phyloP scores from a whole-genome alignment of 2,329 filamentous ascomycete genomes.

The Dothistroma septosporum region DNA sequence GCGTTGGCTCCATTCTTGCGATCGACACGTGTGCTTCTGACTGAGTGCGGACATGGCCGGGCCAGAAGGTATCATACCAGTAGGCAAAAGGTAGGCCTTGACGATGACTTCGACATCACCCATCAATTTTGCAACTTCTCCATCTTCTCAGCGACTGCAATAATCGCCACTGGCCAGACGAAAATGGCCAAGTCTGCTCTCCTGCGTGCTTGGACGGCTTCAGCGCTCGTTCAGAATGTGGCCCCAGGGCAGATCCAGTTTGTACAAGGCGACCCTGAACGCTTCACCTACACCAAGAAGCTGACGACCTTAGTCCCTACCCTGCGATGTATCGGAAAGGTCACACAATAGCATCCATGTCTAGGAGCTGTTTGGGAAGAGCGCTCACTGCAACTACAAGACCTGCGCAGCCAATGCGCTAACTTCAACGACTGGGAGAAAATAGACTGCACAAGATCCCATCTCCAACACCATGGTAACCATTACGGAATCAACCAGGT shows the following conservation, averaged over 20 bases:
- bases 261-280: slow-evolving; percentile 8
- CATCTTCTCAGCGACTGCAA: neutral
- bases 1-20: neutral
- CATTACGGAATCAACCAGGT: too few relatives aligned
- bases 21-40: neutral
- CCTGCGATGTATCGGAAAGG: slow-evolving; percentile 12
- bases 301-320: slow-evolving; percentile 8
- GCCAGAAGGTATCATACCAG: neutral
- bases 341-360: slow-evolving; percentile 10
- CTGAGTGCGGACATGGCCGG: neutral
- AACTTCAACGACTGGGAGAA: too few relatives aligned
- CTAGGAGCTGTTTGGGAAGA: slow-evolving; percentile 11
- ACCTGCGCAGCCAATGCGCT: too few relatives aligned
- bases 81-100: neutral
- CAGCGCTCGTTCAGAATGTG: neutral
- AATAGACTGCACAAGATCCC: too few relatives aligned
- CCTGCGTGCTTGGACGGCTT: neutral
- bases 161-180: neutral
- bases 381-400: slow-evolving; percentile 6
- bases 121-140: neutral
- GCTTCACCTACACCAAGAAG: slow-evolving; percentile 10
- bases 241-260: neutral
- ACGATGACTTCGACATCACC: neutral
- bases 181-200: neutral
- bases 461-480: too few relatives aligned